Evolutionary conservation across 768 basidiomycete genomes (phyloP), one percentile per base, ranked within the genome.

Genomic region (Pluteus cervinus): DNA sequence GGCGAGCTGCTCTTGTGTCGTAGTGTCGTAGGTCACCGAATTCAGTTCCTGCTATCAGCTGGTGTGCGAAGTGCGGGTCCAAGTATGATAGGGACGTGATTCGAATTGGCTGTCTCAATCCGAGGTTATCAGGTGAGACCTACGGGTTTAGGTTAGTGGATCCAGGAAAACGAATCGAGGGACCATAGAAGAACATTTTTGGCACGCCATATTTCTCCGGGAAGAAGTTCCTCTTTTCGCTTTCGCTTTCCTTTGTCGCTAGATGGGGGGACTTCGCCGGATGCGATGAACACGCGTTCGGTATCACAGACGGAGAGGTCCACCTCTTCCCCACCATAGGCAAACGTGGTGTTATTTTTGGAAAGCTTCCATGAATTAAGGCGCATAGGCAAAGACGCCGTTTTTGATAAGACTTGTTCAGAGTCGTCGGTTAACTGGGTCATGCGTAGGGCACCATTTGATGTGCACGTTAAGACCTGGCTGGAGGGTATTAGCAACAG

Each of bases 261-360:
- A 15, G 44, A 36, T 30, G 52, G 42, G 9, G 47, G 33, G 3
- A 55, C 41, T 10, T 46, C 40, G 7, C 55, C 18, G 43, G 34
- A 57, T 21, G 32, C 53, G 43, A 54, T 74, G 66, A 58, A 86
- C 52, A 57, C 67, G 47, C 48, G 46, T 49, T 88, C 81, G 5
- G 73, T 70, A 50, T 84, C 65, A 89, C 89, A 92, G 3, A 90
- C 51, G 2, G 87, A 90, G 2, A 86, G 55, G 40, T 89, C 85
- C 12, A 92, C 86, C 57, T 92, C 89, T 44, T 90, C 79, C 2
- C 89, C 89, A 9, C 82, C 89, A 44, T 89, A 91, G 2, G 79
- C 72, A 61, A 92, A 90, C 0, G 70, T 71, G 24, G 66, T 53
- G 3, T 60, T 61, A 41, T 73, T 62, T 12, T 61, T 51, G 1